Conservation (phyloP, 148 eudicot species). For the Oxyria digyna region DNA sequence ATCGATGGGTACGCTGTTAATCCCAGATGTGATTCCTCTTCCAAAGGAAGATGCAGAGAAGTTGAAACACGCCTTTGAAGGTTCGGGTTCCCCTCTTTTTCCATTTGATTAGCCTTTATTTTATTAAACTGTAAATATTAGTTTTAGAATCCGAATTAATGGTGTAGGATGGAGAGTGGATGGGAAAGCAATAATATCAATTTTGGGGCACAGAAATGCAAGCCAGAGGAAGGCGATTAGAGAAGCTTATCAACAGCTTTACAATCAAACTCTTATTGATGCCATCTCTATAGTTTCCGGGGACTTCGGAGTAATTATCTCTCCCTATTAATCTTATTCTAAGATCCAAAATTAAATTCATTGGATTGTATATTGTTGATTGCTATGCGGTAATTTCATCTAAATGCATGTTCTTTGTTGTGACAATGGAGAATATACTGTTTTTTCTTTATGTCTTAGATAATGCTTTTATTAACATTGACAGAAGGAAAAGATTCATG, state of each 20-base stretch:
- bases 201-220: slow-evolving; percentile 65
- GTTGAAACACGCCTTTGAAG: slow-evolving; percentile 42
- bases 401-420: background rate
- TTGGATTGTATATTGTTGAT: background rate
- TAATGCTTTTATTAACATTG: too few relatives aligned
- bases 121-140: background rate
- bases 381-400: background rate
- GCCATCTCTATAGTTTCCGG: slow-evolving; percentile 63
- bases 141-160: background rate
- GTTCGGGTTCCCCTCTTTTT: slow-evolving; percentile 26
- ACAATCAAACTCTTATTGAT: slow-evolving; percentile 41
- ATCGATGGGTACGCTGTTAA: slow-evolving; percentile 25
- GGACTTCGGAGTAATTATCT: slow-evolving; percentile 35
- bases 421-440: background rate
- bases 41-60: slow-evolving; percentile 41
- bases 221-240: slow-evolving; percentile 50
- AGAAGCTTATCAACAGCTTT: slow-evolving; percentile 48
- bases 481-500: too few relatives aligned
- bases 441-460: too few relatives aligned
- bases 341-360: background rate
- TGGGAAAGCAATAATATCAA: slow-evolving; percentile 34
- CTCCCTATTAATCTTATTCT: background rate
- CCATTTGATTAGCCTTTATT: background rate
- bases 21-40: slow-evolving; percentile 50
- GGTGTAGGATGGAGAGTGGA: slow-evolving; percentile 51